Percentiles rank a stretch among this genome's conserved stretches.
These are phyloP conservation scores for Auriculariales sp. DNA, from an alignment of 768 basidiomycete genomes.

Conservation along the genomic window DNA sequence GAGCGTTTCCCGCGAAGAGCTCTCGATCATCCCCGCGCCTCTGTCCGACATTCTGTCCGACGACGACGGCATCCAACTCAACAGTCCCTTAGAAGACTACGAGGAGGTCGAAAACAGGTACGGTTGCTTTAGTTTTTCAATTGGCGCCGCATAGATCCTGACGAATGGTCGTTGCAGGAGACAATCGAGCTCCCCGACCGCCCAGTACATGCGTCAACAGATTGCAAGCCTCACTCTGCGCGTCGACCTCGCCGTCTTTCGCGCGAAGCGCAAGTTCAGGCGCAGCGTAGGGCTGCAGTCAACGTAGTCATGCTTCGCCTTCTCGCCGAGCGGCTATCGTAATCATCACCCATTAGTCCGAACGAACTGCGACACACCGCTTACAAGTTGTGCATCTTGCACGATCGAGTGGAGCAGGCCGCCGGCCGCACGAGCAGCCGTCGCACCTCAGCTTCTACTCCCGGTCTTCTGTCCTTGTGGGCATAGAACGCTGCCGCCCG, in stretches of 20 bases:
- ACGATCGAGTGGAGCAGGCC: too few relatives aligned
- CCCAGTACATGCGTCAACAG: neutral
- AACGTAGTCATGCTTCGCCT: too few relatives aligned
- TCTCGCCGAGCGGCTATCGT: too few relatives aligned
- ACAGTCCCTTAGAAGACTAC: neutral
- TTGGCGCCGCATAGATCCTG: neutral
- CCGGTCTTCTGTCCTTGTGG: too few relatives aligned
- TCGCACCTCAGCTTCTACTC: too few relatives aligned
- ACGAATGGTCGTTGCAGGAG: neutral
- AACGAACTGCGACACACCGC: too few relatives aligned
- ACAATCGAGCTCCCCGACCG: neutral
- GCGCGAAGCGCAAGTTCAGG: neutral
- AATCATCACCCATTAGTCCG: too few relatives aligned
- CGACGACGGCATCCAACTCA: too few relatives aligned
- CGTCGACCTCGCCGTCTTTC: slow-evolving; percentile 1
- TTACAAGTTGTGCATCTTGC: too few relatives aligned
- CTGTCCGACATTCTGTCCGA: neutral
- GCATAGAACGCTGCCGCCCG: too few relatives aligned
- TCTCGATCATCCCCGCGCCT: neutral
- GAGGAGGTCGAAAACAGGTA: neutral
- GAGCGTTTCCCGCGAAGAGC: neutral
- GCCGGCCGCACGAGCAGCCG: too few relatives aligned
- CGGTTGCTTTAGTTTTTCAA: neutral
- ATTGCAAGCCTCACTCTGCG: neutral
- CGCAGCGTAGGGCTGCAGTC: neutral